Conservation (phyloP, 2,329 filamentous ascomycete species). For the Ceratocystis destructans region DNA sequence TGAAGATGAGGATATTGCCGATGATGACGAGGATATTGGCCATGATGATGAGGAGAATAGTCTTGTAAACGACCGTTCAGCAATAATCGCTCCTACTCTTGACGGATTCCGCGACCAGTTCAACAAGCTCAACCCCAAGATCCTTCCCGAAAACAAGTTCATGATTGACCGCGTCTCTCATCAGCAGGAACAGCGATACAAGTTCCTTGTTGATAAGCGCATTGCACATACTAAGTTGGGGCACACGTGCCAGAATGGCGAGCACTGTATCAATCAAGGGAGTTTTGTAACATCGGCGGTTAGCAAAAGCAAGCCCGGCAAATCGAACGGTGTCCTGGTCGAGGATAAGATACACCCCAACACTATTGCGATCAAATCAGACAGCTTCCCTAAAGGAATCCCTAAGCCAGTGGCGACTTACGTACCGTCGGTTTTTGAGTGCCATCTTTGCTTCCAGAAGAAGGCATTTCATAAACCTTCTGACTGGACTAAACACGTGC, state of each 20-base stretch:
- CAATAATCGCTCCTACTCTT: constrained; percentile 55
- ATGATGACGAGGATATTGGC: constrained; percentile 27
- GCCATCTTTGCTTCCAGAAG: constrained; percentile 68
- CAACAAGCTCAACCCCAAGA: constrained; percentile 55
- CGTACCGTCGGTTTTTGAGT: constrained; percentile 80
- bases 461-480: constrained; percentile 85
- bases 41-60: constrained; percentile 47
- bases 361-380: constrained; percentile 55
- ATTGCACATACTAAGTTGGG: constrained; percentile 53
- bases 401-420: constrained; percentile 64
- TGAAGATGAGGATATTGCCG: too few species aligned
- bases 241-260: constrained; percentile 45
- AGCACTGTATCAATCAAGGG: constrained; percentile 51
- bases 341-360: constrained; percentile 49
- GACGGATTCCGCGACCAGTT: constrained; percentile 68
- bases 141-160: constrained; percentile 42
- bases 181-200: constrained; percentile 69
- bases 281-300: constrained; percentile 52
- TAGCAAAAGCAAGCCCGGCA: constrained; percentile 44
- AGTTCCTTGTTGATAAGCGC: constrained; percentile 55
- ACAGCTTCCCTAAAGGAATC: constrained; percentile 68
- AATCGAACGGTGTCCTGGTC: constrained; percentile 36
- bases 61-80: constrained; percentile 43
- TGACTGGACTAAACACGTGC: constrained; percentile 93
- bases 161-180: constrained; percentile 70